Evolutionary conservation across 2,329 filamentous ascomycete genomes (phyloP).

Genomic region (Cladorrhinum sp.): DNA sequence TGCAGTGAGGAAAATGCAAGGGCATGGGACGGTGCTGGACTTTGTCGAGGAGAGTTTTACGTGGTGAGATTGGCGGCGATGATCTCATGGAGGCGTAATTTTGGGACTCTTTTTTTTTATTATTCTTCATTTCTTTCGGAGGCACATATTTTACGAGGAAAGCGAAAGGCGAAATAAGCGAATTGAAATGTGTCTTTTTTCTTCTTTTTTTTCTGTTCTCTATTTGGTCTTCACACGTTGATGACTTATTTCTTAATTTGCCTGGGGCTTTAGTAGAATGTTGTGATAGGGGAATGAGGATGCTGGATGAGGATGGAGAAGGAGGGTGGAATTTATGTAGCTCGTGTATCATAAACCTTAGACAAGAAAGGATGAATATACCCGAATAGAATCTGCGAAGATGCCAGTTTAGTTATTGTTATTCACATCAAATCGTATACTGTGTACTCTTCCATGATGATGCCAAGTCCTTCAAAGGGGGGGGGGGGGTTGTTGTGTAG

Average conservation of each 20-base stretch:
- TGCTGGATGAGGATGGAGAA: too few relatives aligned
- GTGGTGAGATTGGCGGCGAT: too few relatives aligned
- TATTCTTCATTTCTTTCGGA: not conserved
- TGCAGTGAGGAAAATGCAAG: conserved; percentile 62
- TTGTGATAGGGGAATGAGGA: not conserved
- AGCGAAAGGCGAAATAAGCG: not conserved
- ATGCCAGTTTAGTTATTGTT: too few relatives aligned
- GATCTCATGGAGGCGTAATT: not conserved
- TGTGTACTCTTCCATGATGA: not conserved
- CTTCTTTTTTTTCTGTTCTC: not conserved
- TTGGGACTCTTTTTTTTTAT: not conserved
- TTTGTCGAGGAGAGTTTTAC: conserved; percentile 77
- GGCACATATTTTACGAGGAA: not conserved
- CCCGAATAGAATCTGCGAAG: too few relatives aligned
- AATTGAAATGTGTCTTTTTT: not conserved
- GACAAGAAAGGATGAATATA: too few relatives aligned
- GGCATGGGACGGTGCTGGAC: conserved; percentile 61
- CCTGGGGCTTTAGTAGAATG: not conserved
- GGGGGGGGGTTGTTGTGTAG: not conserved
- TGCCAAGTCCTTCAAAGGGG: not conserved
- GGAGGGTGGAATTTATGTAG: too few relatives aligned
- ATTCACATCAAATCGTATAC: too few relatives aligned
- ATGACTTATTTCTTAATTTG: too few relatives aligned
- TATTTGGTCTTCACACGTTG: not conserved
- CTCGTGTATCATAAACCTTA: too few relatives aligned